phyloP scores from a whole-genome alignment of 164 flowering plant genomes.

The Magnolia kwangsiensis region DNA sequence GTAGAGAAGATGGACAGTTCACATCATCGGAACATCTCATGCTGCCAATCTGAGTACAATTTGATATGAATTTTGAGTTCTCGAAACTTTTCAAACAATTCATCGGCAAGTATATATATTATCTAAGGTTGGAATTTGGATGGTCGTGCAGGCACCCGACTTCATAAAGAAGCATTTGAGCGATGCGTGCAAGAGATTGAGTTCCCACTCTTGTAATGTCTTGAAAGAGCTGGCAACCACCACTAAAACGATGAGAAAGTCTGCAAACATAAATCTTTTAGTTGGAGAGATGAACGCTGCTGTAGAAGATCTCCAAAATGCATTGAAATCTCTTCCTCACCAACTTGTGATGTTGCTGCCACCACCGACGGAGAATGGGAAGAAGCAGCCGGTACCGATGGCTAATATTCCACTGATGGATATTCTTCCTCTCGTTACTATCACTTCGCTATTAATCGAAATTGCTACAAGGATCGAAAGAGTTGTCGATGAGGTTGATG shows the following conservation, averaged over 20 bases:
- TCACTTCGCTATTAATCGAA: slow-evolving; percentile 51
- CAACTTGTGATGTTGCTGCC: not conserved
- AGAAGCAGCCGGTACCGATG: slow-evolving; percentile 3
- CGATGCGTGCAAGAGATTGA: slow-evolving; percentile 19
- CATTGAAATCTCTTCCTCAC: slow-evolving; percentile 35
- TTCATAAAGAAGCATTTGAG: slow-evolving; percentile 27
- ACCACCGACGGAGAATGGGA: slow-evolving; percentile 5
- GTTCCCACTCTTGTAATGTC: slow-evolving; percentile 29
- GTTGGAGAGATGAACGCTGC: slow-evolving; percentile 49
- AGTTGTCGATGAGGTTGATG: slow-evolving; percentile 34
- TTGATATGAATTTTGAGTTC: too few relatives aligned
- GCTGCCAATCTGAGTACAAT: too few relatives aligned
- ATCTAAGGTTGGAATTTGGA: not conserved
- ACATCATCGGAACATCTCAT: too few relatives aligned
- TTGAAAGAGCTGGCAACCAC: slow-evolving; percentile 42
- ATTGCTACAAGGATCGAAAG: slow-evolving; percentile 47
- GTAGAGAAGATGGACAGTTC: too few relatives aligned
- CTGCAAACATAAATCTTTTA: slow-evolving; percentile 31
- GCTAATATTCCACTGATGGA: slow-evolving; percentile 30
- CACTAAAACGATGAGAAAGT: slow-evolving; percentile 46
- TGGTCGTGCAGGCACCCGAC: slow-evolving; percentile 25
- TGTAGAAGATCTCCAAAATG: slow-evolving; percentile 43
- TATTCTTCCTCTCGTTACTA: slow-evolving; percentile 45
- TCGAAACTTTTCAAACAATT: too few relatives aligned
- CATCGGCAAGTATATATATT: not conserved